phyloP scores from a whole-genome alignment of 2,329 filamentous ascomycete species.

The Claviceps fusiformis region DNA sequence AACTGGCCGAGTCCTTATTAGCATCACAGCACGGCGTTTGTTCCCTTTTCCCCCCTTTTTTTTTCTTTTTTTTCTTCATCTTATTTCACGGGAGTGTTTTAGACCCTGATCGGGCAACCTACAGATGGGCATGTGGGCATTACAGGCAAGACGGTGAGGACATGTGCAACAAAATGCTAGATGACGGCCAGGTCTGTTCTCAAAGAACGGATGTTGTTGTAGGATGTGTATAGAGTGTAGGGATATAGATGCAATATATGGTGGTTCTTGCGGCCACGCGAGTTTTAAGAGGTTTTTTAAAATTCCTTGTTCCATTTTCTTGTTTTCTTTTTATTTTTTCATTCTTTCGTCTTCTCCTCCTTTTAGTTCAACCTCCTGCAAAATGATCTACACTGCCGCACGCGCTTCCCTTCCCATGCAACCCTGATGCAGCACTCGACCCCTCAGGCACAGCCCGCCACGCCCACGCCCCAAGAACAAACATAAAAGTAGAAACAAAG shows the following conservation, averaged over 20 bases:
- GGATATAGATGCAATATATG: neutral
- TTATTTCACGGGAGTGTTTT: neutral
- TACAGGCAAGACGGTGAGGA: neutral
- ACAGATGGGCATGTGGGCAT: neutral
- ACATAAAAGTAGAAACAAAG: too few relatives aligned
- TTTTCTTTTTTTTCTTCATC: neutral
- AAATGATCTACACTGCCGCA: too few relatives aligned
- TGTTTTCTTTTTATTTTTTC: too few relatives aligned
- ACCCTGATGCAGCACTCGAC: too few relatives aligned
- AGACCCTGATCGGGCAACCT: neutral
- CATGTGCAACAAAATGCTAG: neutral
- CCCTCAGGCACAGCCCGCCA: too few relatives aligned
- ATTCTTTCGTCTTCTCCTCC: too few relatives aligned
- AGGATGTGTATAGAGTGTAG: neutral
- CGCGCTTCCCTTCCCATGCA: too few relatives aligned
- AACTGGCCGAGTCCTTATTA: neutral
- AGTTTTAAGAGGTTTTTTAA: too few relatives aligned
- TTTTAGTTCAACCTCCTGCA: too few relatives aligned
- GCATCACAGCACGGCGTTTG: slow-evolving; percentile 6
- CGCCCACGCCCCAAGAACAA: too few relatives aligned
- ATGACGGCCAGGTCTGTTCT: neutral
- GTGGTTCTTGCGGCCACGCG: neutral
- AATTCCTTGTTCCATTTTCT: too few relatives aligned
- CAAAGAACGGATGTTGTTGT: neutral
- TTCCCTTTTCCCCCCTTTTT: too few relatives aligned